Evolutionary conservation across 768 basidiomycete genomes (phyloP).

Genomic region (Lactifluus piperatus): DNA sequence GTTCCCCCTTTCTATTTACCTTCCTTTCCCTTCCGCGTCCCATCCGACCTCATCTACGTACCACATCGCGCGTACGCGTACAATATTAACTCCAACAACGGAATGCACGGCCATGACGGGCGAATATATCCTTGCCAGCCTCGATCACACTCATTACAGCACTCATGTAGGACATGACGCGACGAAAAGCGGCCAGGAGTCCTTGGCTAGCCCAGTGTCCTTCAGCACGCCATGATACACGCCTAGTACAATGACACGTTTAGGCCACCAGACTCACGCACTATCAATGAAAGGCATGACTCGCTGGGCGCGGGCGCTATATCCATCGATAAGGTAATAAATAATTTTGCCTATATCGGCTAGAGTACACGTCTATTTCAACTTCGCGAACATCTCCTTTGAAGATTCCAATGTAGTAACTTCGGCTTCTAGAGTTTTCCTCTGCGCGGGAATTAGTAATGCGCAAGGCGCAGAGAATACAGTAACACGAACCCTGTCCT

Average conservation of each 20-base stretch:
- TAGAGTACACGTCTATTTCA: conserved; percentile 35
- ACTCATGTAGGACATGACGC: background rate
- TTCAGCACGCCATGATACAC: background rate
- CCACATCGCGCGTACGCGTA: too few species aligned
- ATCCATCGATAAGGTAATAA: background rate
- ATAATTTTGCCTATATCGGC: background rate
- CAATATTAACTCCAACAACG: too few species aligned
- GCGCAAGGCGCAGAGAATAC: background rate
- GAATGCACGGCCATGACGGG: too few species aligned
- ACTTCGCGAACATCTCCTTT: conserved; percentile 64
- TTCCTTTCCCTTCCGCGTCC: too few species aligned
- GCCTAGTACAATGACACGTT: background rate
- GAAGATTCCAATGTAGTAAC: conserved; percentile 62
- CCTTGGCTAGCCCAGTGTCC: too few species aligned
- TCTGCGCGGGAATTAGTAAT: conserved; percentile 31
- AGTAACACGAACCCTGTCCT: conserved; percentile 61
- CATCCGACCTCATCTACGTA: too few species aligned
- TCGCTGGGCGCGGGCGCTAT: background rate
- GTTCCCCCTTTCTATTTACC: too few species aligned
- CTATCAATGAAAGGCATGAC: background rate
- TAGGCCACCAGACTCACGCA: background rate
- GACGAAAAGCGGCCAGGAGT: too few species aligned
- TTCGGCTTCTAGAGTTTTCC: conserved; percentile 72
- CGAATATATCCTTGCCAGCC: too few species aligned
- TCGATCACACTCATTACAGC: background rate